phyloP scores from a whole-genome alignment of 768 basidiomycete species.

The Suillus variegatus region DNA sequence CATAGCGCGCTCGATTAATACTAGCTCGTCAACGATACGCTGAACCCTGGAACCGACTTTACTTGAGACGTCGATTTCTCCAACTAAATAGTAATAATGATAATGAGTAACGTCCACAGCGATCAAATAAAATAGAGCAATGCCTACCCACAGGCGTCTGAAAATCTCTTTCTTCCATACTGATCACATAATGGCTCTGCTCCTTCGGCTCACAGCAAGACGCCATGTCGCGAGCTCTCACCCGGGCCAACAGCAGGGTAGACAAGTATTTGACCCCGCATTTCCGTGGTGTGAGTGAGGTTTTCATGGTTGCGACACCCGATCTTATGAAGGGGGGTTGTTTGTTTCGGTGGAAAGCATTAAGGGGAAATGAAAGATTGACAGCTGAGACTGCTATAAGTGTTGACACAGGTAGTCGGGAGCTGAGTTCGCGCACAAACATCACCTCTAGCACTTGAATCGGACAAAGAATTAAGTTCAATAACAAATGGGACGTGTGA shows the following conservation, averaged over 20 bases:
- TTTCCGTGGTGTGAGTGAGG: slow-evolving; percentile 29
- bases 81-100: background rate
- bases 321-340: slow-evolving; percentile 8
- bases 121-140: background rate
- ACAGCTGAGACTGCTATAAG: slow-evolving; percentile 27
- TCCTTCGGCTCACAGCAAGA: slow-evolving; percentile 27
- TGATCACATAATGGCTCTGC: slow-evolving; percentile 34
- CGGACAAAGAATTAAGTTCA: background rate
- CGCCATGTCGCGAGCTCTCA: slow-evolving; percentile 18
- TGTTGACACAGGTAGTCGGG: slow-evolving; percentile 22
- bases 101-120: background rate
- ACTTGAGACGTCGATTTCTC: slow-evolving; percentile 22
- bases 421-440: slow-evolving; percentile 34
- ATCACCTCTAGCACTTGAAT: slow-evolving; percentile 31
- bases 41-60: slow-evolving; percentile 20
- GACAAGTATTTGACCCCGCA: slow-evolving; percentile 35
- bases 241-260: slow-evolving; percentile 28
- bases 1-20: background rate
- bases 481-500: background rate
- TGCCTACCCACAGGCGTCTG: slow-evolving; percentile 36
- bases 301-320: slow-evolving; percentile 4
- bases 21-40: slow-evolving; percentile 8
- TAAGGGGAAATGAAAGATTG: slow-evolving; percentile 32
- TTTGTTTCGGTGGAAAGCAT: slow-evolving; percentile 9
- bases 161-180: slow-evolving; percentile 33